phyloP scores from a whole-genome alignment of 163 green algal genomes.

The Chlorella variabilis region DNA sequence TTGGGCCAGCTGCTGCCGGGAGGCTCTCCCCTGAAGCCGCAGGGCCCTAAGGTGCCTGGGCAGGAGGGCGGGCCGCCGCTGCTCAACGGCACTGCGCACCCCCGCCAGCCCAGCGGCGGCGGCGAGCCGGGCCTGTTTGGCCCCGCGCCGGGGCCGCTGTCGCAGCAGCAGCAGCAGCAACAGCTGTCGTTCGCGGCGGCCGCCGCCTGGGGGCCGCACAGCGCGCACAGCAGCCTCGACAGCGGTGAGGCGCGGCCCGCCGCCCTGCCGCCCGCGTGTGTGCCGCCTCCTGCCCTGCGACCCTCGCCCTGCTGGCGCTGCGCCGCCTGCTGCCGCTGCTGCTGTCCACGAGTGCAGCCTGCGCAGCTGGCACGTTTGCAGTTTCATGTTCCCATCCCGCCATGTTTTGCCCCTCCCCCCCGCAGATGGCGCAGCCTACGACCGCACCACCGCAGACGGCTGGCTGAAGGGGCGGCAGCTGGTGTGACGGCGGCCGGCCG shows the following conservation, averaged over 20 bases:
- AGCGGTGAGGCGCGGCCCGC: not conserved
- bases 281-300: too few species aligned
- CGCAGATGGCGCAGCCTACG: not conserved
- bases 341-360: too few species aligned
- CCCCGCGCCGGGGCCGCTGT: too few species aligned
- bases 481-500: not conserved
- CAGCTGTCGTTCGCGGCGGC: slow-evolving; percentile 12
- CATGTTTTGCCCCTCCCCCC: too few species aligned
- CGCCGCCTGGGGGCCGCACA: slow-evolving; percentile 6
- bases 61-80: not conserved
- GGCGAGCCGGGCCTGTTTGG: slow-evolving; percentile 14
- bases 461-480: not conserved
- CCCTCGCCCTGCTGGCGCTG: too few species aligned
- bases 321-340: too few species aligned
- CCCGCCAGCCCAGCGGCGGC: slow-evolving; percentile 1
- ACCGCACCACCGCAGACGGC: not conserved
- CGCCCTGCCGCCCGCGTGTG: too few species aligned
- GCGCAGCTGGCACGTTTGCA: too few species aligned
- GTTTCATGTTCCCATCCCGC: too few species aligned
- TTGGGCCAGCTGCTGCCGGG: slow-evolving; percentile 10
- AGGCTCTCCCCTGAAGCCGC: slow-evolving; percentile 3
- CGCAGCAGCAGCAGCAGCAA: not conserved
- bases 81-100: slow-evolving; percentile 12
- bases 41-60: not conserved
- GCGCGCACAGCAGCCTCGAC: slow-evolving; percentile 24